These are phyloP conservation scores for Conidiobolus coronatus DNA, from an alignment of 371 early-diverging fungal genomes.

Conservation along the genomic window DNA sequence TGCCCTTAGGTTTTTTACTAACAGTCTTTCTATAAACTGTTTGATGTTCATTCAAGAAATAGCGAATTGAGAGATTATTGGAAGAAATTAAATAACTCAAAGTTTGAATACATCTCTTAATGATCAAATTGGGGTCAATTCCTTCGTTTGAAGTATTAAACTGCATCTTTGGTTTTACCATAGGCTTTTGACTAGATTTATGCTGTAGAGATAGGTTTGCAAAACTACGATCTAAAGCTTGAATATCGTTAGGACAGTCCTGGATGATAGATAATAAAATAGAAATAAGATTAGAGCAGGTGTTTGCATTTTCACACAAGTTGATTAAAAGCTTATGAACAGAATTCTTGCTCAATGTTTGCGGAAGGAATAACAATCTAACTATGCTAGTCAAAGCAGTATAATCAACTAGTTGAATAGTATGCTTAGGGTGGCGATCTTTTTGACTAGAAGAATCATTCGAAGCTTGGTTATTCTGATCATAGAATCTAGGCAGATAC, in stretches of 20 bases:
- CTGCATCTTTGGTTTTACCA: slow-evolving; percentile 6
- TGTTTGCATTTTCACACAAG: slow-evolving; percentile 73
- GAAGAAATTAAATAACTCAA: slow-evolving; percentile 41
- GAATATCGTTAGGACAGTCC: slow-evolving; percentile 54
- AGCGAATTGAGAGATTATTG: slow-evolving; percentile 37
- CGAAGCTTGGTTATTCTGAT: slow-evolving; percentile 5
- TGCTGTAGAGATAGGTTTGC: slow-evolving; percentile 38
- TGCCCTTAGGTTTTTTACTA: no score
- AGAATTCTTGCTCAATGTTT: slow-evolving; percentile 38
- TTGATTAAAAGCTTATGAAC: slow-evolving; percentile 52
- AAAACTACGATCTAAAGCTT: slow-evolving; percentile 53
- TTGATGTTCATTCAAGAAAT: slow-evolving; percentile 42
- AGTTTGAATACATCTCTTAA: slow-evolving; percentile 68
- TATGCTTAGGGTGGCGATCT: slow-evolving; percentile 19
- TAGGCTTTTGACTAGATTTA: slow-evolving; percentile 13
- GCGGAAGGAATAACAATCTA: slow-evolving; percentile 62
- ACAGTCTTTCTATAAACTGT: no score
- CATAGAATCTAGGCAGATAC: slow-evolving; percentile 2
- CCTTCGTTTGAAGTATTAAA: slow-evolving; percentile 14
- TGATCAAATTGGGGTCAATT: slow-evolving; percentile 55
- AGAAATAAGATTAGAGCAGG: slow-evolving; percentile 62
- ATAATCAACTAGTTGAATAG: slow-evolving; percentile 63
- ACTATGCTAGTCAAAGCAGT: slow-evolving; percentile 57
- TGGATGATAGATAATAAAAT: slow-evolving; percentile 67
- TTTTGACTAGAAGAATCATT: slow-evolving; percentile 2